phyloP scores from a whole-genome alignment of 495 filamentous ascomycete species.

The Hypomontagnella monticulosa region DNA sequence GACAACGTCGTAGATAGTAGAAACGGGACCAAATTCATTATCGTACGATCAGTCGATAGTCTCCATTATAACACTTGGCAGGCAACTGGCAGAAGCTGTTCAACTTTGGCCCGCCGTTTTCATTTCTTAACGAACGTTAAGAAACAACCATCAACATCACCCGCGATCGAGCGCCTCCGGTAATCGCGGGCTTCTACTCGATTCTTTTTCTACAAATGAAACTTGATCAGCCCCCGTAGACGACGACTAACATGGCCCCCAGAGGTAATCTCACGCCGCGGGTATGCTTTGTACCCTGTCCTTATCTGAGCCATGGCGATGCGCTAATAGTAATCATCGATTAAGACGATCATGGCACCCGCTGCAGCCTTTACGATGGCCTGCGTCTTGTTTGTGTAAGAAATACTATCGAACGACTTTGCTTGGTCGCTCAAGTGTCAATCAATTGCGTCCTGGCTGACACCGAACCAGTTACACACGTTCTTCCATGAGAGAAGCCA shows the following conservation, averaged over 20 bases:
- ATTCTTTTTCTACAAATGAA: neutral
- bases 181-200: neutral
- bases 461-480: constrained; percentile 49
- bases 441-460: constrained; percentile 16
- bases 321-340: constrained; percentile 14
- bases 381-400: constrained; percentile 53
- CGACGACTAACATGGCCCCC: constrained; percentile 18
- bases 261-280: constrained; percentile 36
- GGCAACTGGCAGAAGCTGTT: constrained; percentile 13
- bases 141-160: neutral
- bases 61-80: constrained; percentile 12
- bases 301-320: neutral
- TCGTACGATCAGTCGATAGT: constrained; percentile 18
- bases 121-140: neutral
- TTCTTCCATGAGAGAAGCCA: constrained; percentile 55
- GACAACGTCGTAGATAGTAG: too few species aligned
- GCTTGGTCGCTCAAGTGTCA: neutral
- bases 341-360: constrained; percentile 56
- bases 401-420: neutral
- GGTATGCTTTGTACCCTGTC: constrained; percentile 11
- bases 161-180: constrained; percentile 2
- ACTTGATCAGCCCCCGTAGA: neutral
- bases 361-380: constrained; percentile 62
- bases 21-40: neutral
- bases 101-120: neutral